These are phyloP conservation scores for Zoysia japonica DNA, from an alignment of 176 grass and related monocot species.

Conservation along the genomic window DNA sequence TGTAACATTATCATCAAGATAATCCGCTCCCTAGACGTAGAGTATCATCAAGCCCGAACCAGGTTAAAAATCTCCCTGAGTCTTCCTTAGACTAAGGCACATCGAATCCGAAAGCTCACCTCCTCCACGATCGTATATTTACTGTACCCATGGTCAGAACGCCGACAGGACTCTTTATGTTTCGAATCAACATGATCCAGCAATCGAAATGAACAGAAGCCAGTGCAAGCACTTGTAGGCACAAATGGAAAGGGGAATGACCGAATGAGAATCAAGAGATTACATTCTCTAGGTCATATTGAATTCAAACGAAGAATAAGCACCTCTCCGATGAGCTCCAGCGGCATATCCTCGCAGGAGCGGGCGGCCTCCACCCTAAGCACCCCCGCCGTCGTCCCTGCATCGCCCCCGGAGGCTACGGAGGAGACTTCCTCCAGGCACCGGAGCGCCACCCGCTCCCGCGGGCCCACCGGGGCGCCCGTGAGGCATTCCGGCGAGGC, in stretches of 20 bases:
- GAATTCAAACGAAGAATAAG: background rate
- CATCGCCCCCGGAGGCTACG: background rate
- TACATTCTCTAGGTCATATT: background rate
- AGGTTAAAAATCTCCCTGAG: no score
- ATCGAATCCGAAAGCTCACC: no score
- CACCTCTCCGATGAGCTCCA: slow-evolving; percentile 31
- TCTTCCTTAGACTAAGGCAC: no score
- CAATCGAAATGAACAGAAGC: slow-evolving; percentile 5
- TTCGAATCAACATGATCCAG: background rate
- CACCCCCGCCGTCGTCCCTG: background rate
- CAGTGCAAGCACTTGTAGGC: background rate
- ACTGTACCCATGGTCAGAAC: no score
- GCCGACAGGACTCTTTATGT: no score
- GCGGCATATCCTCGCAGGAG: slow-evolving; percentile 30
- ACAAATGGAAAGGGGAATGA: background rate
- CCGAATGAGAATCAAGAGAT: background rate
- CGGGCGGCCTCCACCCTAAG: slow-evolving; percentile 24
- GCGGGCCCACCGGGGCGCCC: slow-evolving; percentile 10
- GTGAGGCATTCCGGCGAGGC: slow-evolving; percentile 21
- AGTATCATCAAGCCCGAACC: no score
- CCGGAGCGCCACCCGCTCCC: slow-evolving; percentile 35
- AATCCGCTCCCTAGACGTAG: no score
- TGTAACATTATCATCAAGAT: no score
- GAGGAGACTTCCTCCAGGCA: slow-evolving; percentile 13
- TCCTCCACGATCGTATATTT: no score